A percentile compares a stretch with the other conserved stretches of the same genome.
These are phyloP conservation scores for Podila horticola DNA, from an alignment of 192 early-diverging fungal genomes.

Conservation along the genomic window DNA sequence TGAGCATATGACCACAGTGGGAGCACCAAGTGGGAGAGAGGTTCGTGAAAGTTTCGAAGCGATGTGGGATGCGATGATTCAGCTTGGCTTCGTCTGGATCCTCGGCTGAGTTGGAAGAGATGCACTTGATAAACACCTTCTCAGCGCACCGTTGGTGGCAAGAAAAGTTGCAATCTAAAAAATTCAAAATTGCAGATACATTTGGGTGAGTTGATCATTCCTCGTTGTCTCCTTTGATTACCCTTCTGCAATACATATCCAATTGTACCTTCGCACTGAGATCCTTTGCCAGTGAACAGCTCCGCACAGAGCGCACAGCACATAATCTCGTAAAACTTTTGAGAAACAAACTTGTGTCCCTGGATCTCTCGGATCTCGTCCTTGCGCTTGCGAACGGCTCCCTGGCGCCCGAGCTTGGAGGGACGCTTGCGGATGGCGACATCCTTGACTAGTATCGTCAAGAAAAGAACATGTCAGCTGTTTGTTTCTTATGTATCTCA, in stretches of 20 bases:
- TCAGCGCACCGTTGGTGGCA: constrained; percentile 91
- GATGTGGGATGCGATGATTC: constrained; percentile 96
- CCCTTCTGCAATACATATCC: neutral
- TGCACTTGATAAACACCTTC: constrained; percentile 91
- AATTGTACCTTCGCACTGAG: constrained; percentile 87
- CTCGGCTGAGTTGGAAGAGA: constrained; percentile 68
- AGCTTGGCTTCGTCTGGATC: constrained; percentile 77
- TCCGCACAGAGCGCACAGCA: constrained; percentile 96
- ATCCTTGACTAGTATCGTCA: constrained; percentile 56
- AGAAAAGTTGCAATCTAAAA: constrained; percentile 86
- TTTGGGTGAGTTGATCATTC: neutral
- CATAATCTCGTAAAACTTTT: constrained; percentile 96
- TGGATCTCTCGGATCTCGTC: constrained; percentile 87
- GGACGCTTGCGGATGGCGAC: constrained; percentile 58
- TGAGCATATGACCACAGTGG: constrained; percentile 97
- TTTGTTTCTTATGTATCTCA: neutral
- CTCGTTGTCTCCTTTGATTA: too few species aligned
- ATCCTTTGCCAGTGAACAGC: constrained; percentile 89
- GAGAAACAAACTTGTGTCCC: constrained; percentile 94
- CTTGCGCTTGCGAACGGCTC: constrained; percentile 80
- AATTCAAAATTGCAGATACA: neutral
- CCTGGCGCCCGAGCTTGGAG: constrained; percentile 76
- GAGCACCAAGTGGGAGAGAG: constrained; percentile 94
- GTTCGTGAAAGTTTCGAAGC: constrained; percentile 86
- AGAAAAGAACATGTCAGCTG: neutral